Base-by-base conservation (phyloP, 169 alveolate species). In the Sarcocystis neurona region DNA sequence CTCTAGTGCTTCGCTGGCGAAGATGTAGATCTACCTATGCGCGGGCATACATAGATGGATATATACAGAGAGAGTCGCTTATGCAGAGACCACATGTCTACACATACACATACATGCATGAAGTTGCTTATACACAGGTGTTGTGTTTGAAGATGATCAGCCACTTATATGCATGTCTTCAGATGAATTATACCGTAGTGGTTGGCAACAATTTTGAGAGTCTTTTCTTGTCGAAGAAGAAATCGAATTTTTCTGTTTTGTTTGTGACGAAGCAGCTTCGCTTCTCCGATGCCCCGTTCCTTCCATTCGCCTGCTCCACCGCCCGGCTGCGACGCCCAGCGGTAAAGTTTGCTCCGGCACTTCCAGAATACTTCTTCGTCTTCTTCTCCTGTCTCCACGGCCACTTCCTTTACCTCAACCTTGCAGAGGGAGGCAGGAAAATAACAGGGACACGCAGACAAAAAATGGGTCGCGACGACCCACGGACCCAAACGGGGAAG, bases 221-320 rank as follows among this genome's bases (percentile, higher is more conserved):
- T 98, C 94, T 97, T 97, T 56, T 98, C 99, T 90, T 98, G 99
- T 58, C 99, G 95, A 86, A 98, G 93, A 20, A 98, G 92, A 92
- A 97, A 97, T 89, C 99, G 94, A 47, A 98, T 97, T 84, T 92
- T 96, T 78, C 97, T 97, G 3, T 97, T 94, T 30, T 96, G 96
- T 91, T 96, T 97, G 95, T 98, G 98, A 91, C 97, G 95, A 92
- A 98, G 95, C 85, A 98, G 94, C 94, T 97, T 98, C 41, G 98
- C 94, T 75, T 98, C 98, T 0, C 99, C 99, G 34, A 98, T 94
- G 39, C 99, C 99, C 70, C 99, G 93, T 93, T 98, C 99, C 92
- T 98, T 98, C 99, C 99, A 98, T 91, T 98, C 99, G 27, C 97
- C 98, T 0, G 94, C 93, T 58, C 88, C 94, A 27, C 41, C 82